Evolutionary conservation across 225 moss, liverwort and hornwort species (phyloP), one percentile per base, ranked within the genome.

Genomic region (Takakia lepidozioides): DNA sequence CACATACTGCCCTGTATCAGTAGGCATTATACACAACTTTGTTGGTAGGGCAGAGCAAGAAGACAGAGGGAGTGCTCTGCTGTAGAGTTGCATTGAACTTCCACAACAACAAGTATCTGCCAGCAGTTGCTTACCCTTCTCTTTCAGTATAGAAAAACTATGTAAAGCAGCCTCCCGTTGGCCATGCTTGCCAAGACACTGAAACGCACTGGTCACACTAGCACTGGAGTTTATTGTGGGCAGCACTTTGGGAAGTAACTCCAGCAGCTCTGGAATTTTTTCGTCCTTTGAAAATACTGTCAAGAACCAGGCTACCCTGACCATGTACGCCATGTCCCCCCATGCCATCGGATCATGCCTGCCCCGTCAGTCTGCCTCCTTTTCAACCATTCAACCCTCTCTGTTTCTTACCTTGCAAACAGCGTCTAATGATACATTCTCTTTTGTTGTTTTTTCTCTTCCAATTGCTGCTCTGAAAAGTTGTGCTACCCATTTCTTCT

Each of bases 301-400:
- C 70, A 79, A 58, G 30, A 79, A 64, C 46, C 67, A 66, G 60
- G 74, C 79, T 79, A 70, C 38, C 74, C 32, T 6, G 11, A 32
- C 32, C 32, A 32, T 32, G 8, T 6, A 32, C 32, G 32, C 32
- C 32, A 59, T 52, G 23, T 57, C 19, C 51, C n/a, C 66, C 79
- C 70, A 70, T 70, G 63, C 66, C 66, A 79, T 63, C 57, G 63
- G 57, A 60, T 78, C 69, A 78, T 66, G 62, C 66, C 73, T 73
- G 63, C 66, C 62, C 69, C 73, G 69, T 78, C 78, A 78, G 78
- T 69, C 50, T 73, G 48, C 72, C 49, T 50, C 60, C 48, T 61
- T 54, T 67, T 76, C 76, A 60, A 71, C 57, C 37, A 49, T 64
- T 68, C 68, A 61, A 65, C 34, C 13, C 19, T 32, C 51, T 21